phyloP scores from a whole-genome alignment of 1,284 basidiomycete genomes.

The Malassezia cuniculi region DNA sequence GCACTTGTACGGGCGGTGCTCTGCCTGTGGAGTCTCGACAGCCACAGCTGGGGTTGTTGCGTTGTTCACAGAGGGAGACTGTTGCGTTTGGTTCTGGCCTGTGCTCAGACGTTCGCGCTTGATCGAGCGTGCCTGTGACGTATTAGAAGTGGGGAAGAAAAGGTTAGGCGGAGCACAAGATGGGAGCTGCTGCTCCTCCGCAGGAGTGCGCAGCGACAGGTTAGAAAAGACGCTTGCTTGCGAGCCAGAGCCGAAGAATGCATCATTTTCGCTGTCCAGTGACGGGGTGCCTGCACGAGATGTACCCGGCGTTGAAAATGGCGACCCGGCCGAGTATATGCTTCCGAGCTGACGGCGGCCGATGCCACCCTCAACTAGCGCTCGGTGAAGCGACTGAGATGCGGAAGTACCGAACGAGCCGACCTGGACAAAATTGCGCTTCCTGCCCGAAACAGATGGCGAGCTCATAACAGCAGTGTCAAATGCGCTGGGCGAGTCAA shows the following conservation, averaged over 20 bases:
- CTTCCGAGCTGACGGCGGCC: constrained; percentile 25
- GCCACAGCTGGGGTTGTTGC: constrained; percentile 4
- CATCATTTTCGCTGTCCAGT: constrained; percentile 28
- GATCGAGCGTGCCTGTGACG: constrained; percentile 21
- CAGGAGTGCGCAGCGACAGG: constrained; percentile 27
- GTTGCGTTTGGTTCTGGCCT: constrained; percentile 11
- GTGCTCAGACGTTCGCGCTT: constrained; percentile 35
- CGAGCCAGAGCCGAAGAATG: constrained; percentile 28
- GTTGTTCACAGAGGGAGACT: constrained; percentile 15
- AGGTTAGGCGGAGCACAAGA: constrained; percentile 44
- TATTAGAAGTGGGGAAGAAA: constrained; percentile 40
- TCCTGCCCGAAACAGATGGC: constrained; percentile 30
- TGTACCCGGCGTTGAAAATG: constrained; percentile 40
- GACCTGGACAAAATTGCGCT: constrained; percentile 38
- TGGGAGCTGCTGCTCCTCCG: constrained; percentile 37
- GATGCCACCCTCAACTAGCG: constrained; percentile 40
- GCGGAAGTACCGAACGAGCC: constrained; percentile 15
- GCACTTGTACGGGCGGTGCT: constrained; percentile 81
- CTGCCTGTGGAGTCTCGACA: constrained; percentile 15
- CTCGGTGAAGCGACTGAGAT: constrained; percentile 36
- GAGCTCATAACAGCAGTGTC: constrained; percentile 36
- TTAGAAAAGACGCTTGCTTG: constrained; percentile 38
- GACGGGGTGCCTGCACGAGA: constrained; percentile 39
- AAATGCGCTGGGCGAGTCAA: constrained; percentile 33
- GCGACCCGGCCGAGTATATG: constrained; percentile 39